A percentile compares a stretch with the other conserved stretches of the same genome.
Conservation (phyloP, 371 early-diverging fungal species). For the Ecytonucleospora hepatopenaei region DNA sequence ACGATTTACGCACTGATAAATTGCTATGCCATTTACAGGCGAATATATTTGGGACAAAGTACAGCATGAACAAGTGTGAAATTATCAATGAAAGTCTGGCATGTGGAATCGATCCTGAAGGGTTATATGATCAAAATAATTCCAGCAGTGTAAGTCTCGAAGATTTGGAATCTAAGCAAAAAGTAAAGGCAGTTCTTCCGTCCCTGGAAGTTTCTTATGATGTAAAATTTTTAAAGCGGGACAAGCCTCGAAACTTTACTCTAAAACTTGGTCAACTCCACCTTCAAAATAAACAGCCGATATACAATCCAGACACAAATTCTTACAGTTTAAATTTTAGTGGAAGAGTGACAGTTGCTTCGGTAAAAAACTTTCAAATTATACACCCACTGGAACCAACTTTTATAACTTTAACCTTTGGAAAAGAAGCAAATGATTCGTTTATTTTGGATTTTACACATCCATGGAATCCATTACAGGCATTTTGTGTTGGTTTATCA, state of each 20-base stretch:
- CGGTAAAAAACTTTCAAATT: conserved; percentile 90
- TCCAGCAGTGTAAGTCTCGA: not conserved
- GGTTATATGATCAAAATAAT: not conserved
- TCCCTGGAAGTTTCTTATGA: conserved; percentile 21
- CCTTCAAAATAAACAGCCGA: conserved; percentile 51
- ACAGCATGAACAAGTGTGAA: conserved; percentile 1
- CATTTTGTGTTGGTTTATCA: conserved; percentile 77
- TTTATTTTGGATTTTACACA: conserved; percentile 84
- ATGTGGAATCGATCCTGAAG: not conserved
- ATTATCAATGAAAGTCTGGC: not conserved
- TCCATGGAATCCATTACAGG: conserved; percentile 76
- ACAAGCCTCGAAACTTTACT: conserved; percentile 23
- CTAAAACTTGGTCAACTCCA: conserved; percentile 24
- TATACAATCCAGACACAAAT: conserved; percentile 70
- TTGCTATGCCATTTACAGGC: conserved; percentile 7
- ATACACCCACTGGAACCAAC: conserved; percentile 58
- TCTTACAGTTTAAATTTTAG: conserved; percentile 84
- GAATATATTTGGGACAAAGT: conserved; percentile 35
- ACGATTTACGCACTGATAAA: not conserved
- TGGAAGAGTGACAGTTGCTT: conserved; percentile 75
- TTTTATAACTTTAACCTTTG: conserved; percentile 86
- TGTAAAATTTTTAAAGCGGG: conserved; percentile 19
- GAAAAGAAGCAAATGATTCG: conserved; percentile 64
- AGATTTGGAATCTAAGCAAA: not conserved
- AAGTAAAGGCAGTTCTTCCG: not conserved